Evolutionary conservation across 2,329 filamentous ascomycete genomes (phyloP), one percentile per base, ranked within the genome.

Genomic region (Sarocladium brachiariae): DNA sequence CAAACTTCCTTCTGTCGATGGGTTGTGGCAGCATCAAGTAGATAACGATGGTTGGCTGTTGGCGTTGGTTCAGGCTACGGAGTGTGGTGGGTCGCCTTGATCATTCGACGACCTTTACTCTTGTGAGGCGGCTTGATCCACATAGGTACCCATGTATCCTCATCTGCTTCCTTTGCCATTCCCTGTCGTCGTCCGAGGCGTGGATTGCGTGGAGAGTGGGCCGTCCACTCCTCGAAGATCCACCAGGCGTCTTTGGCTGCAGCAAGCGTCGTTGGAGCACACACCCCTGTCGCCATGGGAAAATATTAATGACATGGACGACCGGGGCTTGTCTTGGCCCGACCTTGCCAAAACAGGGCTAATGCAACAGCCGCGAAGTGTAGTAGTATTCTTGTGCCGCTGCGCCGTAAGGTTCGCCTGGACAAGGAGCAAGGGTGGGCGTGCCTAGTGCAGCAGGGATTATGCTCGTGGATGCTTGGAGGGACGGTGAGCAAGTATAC

Each of bases 401-500:
- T 59, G 59, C 58, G 57, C 54, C 54, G 57, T 57, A 68, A 65
- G 60, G 59, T 64, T 68, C 59, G 63, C 61, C 58, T 60, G 61
- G 46, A 31, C 30, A 25, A 37, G 16, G 46, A 24, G 58, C 57
- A 47, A 53, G 53, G 55, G 57, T 56, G 59, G 54, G 60, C 61
- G n/a, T 58, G 53, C 58, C 63, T 61, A 61, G 53, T 51, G 55
- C 53, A 37, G 53, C 63, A 65, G 58, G 63, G 64, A 63, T 64
- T 58, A 19, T 57, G 56, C 53, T 56, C 65, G 65, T 65, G 70
- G 25, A 33, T 33, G 43, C 6, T n/a, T 21, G 71, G 69, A 71
- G 66, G 70, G 68, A 66, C 66, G 70, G 68, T 66, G 68, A 63
- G 70, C 67, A 27, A 73, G 74, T 72, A 73, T 73, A 72, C 72